phyloP scores from a whole-genome alignment of 1,284 basidiomycete genomes.

The Phellopilus nigrolimitatus region DNA sequence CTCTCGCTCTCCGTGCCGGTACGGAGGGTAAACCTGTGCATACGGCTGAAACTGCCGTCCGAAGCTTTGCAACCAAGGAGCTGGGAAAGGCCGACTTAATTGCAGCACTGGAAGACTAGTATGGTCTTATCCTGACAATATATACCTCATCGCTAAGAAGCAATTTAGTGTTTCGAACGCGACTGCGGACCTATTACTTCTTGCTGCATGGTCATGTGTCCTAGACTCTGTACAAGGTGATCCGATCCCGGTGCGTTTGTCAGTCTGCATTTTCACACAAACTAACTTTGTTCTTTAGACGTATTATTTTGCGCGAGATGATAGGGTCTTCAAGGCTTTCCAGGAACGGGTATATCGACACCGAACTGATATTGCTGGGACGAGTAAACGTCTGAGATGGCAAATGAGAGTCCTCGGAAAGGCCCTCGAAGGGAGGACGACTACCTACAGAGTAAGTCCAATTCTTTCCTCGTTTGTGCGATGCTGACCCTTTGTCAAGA shows the following conservation, averaged over 20 bases:
- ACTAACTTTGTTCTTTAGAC: constrained; percentile 39
- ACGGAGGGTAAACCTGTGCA: constrained; percentile 62
- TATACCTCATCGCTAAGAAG: constrained; percentile 4
- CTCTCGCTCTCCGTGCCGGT: constrained; percentile 57
- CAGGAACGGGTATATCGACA: constrained; percentile 53
- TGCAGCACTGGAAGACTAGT: constrained; percentile 81
- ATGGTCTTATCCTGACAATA: constrained; percentile 27
- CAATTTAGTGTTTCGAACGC: constrained; percentile 68
- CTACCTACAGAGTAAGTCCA: constrained; percentile 57
- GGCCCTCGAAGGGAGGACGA: constrained; percentile 58
- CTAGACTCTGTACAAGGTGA: constrained; percentile 49
- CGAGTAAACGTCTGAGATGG: constrained; percentile 60
- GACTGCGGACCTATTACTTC: constrained; percentile 67
- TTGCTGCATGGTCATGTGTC: constrained; percentile 66
- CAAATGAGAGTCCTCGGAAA: constrained; percentile 59
- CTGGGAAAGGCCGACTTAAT: constrained; percentile 72
- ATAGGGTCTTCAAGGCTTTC: constrained; percentile 71
- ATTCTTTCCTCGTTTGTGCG: neutral
- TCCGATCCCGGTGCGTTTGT: constrained; percentile 54
- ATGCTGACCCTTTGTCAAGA: constrained; percentile 36
- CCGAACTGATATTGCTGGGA: constrained; percentile 43
- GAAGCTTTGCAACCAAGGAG: constrained; percentile 72
- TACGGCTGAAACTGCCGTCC: constrained; percentile 58
- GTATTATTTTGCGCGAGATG: constrained; percentile 78
- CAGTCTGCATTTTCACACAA: constrained; percentile 14